phyloP scores from a whole-genome alignment of 75 land plant species.

The Azolla pinnata region DNA sequence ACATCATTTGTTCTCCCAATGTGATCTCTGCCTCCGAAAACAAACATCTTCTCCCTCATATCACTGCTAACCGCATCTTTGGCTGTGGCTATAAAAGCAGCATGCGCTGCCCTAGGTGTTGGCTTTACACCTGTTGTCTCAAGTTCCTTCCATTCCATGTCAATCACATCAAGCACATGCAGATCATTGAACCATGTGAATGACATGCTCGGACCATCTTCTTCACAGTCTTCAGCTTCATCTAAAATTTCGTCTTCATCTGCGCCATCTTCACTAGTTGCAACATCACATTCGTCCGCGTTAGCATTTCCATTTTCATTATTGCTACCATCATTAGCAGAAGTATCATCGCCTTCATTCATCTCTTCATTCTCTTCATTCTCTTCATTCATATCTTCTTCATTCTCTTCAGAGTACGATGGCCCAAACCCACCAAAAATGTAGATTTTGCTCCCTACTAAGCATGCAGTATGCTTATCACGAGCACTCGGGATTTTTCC shows the following conservation, averaged over 20 bases:
- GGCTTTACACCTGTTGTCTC: neutral
- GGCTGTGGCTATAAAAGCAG: neutral
- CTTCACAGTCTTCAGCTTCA: neutral
- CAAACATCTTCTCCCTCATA: neutral
- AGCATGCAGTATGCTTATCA: slow-evolving; percentile 4
- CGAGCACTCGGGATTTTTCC: neutral
- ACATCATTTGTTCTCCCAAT: neutral
- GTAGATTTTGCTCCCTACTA: neutral
- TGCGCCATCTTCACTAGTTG: too few species aligned
- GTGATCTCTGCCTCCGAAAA: neutral
- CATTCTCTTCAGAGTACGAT: neutral
- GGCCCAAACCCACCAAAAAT: slow-evolving; percentile 1
- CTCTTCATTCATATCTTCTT: neutral
- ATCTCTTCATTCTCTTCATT: neutral
- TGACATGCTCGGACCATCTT: neutral
- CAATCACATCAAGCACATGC: neutral
- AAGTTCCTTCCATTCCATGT: neutral
- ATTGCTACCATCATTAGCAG: too few species aligned
- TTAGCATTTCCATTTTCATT: too few species aligned
- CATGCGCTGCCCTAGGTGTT: slow-evolving; percentile 1
- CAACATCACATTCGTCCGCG: too few species aligned
- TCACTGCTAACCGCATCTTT: neutral
- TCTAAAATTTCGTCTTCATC: neutral
- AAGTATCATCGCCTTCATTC: neutral
- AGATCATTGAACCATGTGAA: slow-evolving; percentile 1